A percentile compares a stretch with the other conserved stretches of the same genome.
Conservation (phyloP, 176 grass and related monocot genomes). For the Triticum aestivum region IWGSC_CS_RefSeq_v2.1 NC_057809.1:597136973-597137472, state of each 20-base stretch:
- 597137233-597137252: background rate
- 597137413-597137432: background rate
- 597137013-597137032: background rate
- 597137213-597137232: background rate
- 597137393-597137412: background rate
- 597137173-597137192: background rate
- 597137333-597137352: background rate
- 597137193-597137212: background rate
- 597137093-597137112: background rate
- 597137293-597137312: background rate
- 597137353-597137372: background rate
- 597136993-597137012: background rate
- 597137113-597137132: background rate
- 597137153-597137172: background rate
- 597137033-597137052: too few species aligned
- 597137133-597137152: background rate
- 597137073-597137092: background rate
- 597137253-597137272: background rate
- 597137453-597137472: background rate
- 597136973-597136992: background rate
- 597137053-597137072: background rate
- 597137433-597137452: constrained; percentile 21
- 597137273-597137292: background rate
- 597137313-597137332: background rate
- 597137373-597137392: constrained; percentile 11